A percentile compares a stretch with the other conserved stretches of the same genome.
phyloP scores from a whole-genome alignment of 306 rosid species.

The Quercus ilex region DNA sequence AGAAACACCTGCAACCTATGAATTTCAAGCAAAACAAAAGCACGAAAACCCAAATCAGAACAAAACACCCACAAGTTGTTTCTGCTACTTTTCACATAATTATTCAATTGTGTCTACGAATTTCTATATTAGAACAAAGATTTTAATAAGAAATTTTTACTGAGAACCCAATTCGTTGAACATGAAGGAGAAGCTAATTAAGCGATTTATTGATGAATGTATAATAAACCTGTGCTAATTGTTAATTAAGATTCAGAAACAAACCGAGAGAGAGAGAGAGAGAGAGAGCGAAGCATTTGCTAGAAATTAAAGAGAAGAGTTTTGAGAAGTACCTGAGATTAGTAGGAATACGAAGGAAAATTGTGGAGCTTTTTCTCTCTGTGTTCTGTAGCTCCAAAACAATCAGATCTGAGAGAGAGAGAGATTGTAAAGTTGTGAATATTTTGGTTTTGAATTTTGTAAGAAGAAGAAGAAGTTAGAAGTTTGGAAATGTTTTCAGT shows the following conservation, averaged over 20 bases:
- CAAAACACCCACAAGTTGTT: no score
- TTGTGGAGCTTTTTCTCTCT: not conserved
- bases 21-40: no score
- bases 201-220: no score
- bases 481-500: not conserved
- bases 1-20: no score
- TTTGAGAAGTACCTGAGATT: conserved; percentile 25
- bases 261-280: not conserved
- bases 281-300: not conserved
- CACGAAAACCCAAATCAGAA: no score
- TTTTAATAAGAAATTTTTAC: no score
- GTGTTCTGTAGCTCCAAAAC: not conserved
- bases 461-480: no score
- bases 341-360: not conserved
- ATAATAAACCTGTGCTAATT: no score
- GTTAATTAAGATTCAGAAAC: not conserved
- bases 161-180: no score
- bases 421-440: not conserved
- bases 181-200: not conserved
- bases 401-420: conserved; percentile 14
- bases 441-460: conserved; percentile 2
- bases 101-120: no score
- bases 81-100: no score
- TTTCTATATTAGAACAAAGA: no score
- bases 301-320: not conserved